Conservation (phyloP, 345 rosid genomes). For the Moringa oleifera region DNA sequence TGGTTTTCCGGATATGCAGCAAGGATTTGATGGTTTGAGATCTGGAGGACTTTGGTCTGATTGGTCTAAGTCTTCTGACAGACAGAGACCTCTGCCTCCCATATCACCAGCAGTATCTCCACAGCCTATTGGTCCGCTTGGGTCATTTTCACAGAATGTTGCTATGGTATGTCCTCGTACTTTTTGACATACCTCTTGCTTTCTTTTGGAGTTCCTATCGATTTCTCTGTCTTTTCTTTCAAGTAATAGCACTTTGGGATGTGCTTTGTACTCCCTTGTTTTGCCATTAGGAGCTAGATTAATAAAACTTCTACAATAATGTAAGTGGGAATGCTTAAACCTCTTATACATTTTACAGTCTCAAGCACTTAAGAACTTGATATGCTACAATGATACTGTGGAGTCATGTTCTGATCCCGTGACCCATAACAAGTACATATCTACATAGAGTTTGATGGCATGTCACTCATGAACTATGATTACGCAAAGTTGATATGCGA, state of each 20-base stretch:
- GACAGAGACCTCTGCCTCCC: slow-evolving; percentile 57
- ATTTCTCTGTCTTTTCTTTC: slow-evolving; percentile 8
- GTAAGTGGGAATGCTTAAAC: no score
- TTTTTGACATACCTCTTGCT: slow-evolving; percentile 17
- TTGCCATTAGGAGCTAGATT: no score
- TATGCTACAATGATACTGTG: no score
- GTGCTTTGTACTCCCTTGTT: no score
- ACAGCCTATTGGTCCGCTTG: slow-evolving; percentile 57
- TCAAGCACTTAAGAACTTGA: no score
- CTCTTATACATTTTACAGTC: no score
- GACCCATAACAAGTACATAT: not conserved
- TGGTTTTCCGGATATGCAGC: slow-evolving; percentile 67
- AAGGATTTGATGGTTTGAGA: slow-evolving; percentile 63
- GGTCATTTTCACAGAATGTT: slow-evolving; percentile 60
- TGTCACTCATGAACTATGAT: no score
- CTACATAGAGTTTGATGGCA: no score
- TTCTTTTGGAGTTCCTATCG: slow-evolving; percentile 1
- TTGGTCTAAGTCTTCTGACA: slow-evolving; percentile 68
- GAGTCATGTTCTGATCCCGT: no score
- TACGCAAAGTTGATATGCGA: no score
- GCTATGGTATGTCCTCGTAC: slow-evolving; percentile 63
- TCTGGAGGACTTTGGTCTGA: slow-evolving; percentile 81
- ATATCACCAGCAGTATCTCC: slow-evolving; percentile 70
- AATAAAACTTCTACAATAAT: no score
- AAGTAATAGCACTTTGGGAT: no score